Percentiles rank a stretch among this genome's conserved stretches.
Evolutionary conservation across 2,329 filamentous ascomycete genomes (phyloP).

Genomic region (Aschersonia sp.): DNA sequence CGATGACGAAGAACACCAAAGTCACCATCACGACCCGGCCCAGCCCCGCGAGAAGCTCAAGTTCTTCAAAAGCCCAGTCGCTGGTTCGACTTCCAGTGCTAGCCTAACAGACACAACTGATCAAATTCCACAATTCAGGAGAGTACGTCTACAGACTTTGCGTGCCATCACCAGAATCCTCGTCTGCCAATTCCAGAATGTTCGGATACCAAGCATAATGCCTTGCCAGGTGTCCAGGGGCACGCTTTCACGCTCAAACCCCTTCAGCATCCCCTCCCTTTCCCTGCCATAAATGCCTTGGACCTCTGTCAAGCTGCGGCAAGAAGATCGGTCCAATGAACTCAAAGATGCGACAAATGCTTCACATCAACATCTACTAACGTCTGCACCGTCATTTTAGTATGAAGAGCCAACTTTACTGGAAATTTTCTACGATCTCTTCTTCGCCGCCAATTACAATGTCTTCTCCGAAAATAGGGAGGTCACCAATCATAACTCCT

Average conservation of each 20-base stretch:
- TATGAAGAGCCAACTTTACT: slow-evolving; percentile 20
- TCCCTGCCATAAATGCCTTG: too few relatives aligned
- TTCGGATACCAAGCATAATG: too few relatives aligned
- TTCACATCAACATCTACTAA: too few relatives aligned
- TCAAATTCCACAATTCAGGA: slow-evolving; percentile 11
- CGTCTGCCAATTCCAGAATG: too few relatives aligned
- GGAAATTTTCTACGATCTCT: slow-evolving; percentile 23
- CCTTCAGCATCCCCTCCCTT: too few relatives aligned
- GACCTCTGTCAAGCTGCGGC: too few relatives aligned
- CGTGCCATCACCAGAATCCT: too few relatives aligned
- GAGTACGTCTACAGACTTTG: slow-evolving; percentile 7
- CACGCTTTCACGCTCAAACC: background rate
- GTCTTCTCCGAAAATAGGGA: slow-evolving; percentile 31
- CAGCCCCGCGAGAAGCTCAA: slow-evolving; percentile 12
- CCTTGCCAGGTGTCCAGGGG: too few relatives aligned
- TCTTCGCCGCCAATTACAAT: slow-evolving; percentile 44
- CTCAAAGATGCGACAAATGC: too few relatives aligned
- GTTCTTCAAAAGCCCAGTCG: slow-evolving; percentile 17
- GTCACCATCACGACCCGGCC: background rate
- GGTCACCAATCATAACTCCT: slow-evolving; percentile 15
- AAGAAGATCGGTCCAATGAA: too few relatives aligned
- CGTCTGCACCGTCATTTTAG: slow-evolving; percentile 5
- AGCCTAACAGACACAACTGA: background rate
- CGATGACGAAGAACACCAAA: background rate
- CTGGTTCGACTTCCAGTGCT: slow-evolving; percentile 1